Conservation (phyloP, 345 rosid genomes). For the Citrus unshiu region DNA sequence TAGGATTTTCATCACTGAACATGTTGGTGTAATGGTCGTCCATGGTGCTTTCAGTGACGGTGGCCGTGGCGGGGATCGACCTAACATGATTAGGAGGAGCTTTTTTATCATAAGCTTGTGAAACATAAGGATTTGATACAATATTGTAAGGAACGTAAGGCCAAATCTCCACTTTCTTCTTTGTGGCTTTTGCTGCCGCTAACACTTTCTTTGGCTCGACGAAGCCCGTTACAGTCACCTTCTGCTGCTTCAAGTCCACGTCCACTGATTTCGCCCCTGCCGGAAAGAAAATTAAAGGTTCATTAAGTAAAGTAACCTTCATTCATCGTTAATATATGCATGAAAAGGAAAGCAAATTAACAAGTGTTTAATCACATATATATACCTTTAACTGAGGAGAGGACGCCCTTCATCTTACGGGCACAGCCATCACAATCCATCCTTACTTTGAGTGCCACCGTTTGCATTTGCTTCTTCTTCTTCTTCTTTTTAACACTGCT, state of each 20-base stretch:
- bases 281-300: background rate
- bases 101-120: conserved; percentile 91
- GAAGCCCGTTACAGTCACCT: conserved; percentile 70
- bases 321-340: too few species aligned
- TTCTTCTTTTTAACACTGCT: conserved; percentile 36
- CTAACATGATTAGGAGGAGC: conserved; percentile 82
- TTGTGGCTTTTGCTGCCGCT: conserved; percentile 71
- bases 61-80: conserved; percentile 45
- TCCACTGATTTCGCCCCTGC: conserved; percentile 77
- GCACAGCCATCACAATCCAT: conserved; percentile 93
- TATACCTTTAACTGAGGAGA: conserved; percentile 70
- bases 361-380: background rate
- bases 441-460: conserved; percentile 71
- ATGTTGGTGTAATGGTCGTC: conserved; percentile 55
- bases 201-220: conserved; percentile 61
- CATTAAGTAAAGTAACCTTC: background rate
- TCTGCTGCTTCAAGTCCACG: conserved; percentile 75
- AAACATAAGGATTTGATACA: conserved; percentile 66
- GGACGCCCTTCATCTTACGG: conserved; percentile 73
- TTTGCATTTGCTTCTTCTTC: conserved; percentile 65
- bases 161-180: conserved; percentile 91
- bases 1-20: conserved; percentile 84
- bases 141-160: conserved; percentile 78
- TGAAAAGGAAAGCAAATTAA: too few species aligned
- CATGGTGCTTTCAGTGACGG: conserved; percentile 50